phyloP scores from a whole-genome alignment of 805 yeast species.

The Kodamaea hsintzibuensis region DNA sequence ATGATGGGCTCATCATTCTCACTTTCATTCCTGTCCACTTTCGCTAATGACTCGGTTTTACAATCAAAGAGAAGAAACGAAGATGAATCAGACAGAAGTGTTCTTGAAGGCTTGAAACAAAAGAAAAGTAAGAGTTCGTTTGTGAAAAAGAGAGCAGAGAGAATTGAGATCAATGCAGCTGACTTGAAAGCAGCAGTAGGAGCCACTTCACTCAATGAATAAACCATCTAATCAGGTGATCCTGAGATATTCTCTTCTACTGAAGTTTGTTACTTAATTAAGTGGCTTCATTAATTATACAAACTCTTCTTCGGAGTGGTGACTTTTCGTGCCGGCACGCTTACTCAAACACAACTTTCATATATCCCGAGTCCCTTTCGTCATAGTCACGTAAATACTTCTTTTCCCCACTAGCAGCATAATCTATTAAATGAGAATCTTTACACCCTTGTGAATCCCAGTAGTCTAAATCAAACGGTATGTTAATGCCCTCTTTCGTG shows the following conservation, averaged over 20 bases:
- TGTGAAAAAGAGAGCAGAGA: slow-evolving; percentile 21
- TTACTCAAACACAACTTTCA: slow-evolving; percentile 10
- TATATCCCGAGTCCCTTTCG: slow-evolving; percentile 26
- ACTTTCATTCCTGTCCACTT: slow-evolving; percentile 37
- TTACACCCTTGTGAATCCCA: not conserved
- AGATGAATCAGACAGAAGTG: slow-evolving; percentile 22
- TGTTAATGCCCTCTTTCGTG: slow-evolving; percentile 4
- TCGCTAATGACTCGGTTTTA: slow-evolving; percentile 33
- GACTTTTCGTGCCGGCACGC: not conserved
- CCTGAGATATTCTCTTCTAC: not conserved
- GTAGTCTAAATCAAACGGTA: not conserved
- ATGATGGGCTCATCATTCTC: slow-evolving; percentile 44
- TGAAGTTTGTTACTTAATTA: not conserved
- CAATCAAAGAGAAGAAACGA: slow-evolving; percentile 19
- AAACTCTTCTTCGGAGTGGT: not conserved
- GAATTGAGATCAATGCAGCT: slow-evolving; percentile 39
- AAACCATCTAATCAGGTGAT: no score
- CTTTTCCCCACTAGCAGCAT: not conserved
- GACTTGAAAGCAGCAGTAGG: slow-evolving; percentile 36
- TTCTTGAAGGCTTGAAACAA: slow-evolving; percentile 18
- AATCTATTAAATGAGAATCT: slow-evolving; percentile 4
- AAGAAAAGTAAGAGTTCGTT: slow-evolving; percentile 14
- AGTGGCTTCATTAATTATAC: not conserved
- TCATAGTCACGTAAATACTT: slow-evolving; percentile 22
- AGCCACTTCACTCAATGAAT: slow-evolving; percentile 1